Percentiles rank a stretch among this genome's conserved stretches.
These are phyloP conservation scores for Xylogone sp. DNA, from an alignment of 2,329 filamentous ascomycete species.

Conservation along the genomic window DNA sequence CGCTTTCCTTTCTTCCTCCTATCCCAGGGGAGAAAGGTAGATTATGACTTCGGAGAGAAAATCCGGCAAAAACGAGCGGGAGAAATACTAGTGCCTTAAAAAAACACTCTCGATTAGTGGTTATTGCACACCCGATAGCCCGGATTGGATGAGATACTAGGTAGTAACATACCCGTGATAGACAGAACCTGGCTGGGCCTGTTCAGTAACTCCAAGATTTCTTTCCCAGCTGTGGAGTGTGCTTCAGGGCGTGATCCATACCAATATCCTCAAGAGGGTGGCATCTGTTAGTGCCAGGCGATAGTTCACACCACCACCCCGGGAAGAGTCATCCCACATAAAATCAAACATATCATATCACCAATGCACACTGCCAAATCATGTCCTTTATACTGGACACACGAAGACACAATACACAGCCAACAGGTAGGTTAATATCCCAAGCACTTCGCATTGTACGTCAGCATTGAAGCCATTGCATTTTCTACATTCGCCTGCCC, in stretches of 20 bases:
- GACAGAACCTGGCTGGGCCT: too few species aligned
- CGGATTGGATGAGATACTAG: too few species aligned
- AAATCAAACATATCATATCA: not conserved
- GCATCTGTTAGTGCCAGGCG: not conserved
- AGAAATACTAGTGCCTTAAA: too few species aligned
- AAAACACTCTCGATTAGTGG: too few species aligned
- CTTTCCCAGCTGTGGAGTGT: too few species aligned
- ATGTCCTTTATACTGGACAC: not conserved
- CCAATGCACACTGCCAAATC: not conserved
- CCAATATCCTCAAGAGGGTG: not conserved
- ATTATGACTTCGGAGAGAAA: too few species aligned
- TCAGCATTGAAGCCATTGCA: not conserved
- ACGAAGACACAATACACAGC: not conserved
- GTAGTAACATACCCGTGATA: too few species aligned
- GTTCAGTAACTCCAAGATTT: not conserved
- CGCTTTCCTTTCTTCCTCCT: too few species aligned
- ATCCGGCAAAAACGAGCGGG: too few species aligned
- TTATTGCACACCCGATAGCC: too few species aligned
- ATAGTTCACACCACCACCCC: not conserved
- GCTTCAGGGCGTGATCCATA: not conserved
- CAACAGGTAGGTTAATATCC: not conserved
- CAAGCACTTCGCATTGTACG: not conserved
- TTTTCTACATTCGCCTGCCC: not conserved
- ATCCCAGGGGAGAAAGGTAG: too few species aligned
- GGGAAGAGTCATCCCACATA: not conserved